Evolutionary conservation across 805 yeast genomes (phyloP).

Genomic region (Debaryomyces prosopidis): DNA sequence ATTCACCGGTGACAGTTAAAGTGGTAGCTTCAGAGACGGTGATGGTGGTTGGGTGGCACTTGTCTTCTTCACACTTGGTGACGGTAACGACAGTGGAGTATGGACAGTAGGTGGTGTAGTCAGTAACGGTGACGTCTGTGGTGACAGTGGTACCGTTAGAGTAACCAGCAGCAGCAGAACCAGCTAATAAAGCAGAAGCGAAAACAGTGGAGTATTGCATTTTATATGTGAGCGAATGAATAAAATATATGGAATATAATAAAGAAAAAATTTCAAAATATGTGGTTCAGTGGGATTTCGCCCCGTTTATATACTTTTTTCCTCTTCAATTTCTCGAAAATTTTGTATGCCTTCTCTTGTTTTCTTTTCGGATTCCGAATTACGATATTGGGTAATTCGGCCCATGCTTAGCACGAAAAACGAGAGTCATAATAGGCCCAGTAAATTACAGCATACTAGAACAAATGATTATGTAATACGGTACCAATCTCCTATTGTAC

Average conservation of each 20-base stretch:
- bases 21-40: conserved; percentile 79
- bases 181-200: conserved; percentile 43
- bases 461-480: too few relatives aligned
- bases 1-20: conserved; percentile 83
- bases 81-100: conserved; percentile 62
- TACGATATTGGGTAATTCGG: too few relatives aligned
- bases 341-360: too few relatives aligned
- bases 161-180: conserved; percentile 41
- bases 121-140: conserved; percentile 62
- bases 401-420: too few relatives aligned
- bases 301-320: not conserved
- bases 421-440: too few relatives aligned
- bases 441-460: too few relatives aligned
- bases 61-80: conserved; percentile 40
- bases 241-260: conserved; percentile 3
- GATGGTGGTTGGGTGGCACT: conserved; percentile 45
- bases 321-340: not conserved
- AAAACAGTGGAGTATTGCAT: conserved; percentile 40
- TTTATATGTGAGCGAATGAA: conserved; percentile 20
- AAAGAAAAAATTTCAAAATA: not conserved
- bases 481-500: too few relatives aligned
- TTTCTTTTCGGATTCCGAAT: too few relatives aligned
- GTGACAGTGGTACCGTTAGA: conserved; percentile 46
- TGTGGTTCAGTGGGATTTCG: not conserved
- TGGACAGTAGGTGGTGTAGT: conserved; percentile 79